Evolutionary conservation across 352 stramenopile genomes (phyloP).

Genomic region (Phytophthora fragariae): DNA sequence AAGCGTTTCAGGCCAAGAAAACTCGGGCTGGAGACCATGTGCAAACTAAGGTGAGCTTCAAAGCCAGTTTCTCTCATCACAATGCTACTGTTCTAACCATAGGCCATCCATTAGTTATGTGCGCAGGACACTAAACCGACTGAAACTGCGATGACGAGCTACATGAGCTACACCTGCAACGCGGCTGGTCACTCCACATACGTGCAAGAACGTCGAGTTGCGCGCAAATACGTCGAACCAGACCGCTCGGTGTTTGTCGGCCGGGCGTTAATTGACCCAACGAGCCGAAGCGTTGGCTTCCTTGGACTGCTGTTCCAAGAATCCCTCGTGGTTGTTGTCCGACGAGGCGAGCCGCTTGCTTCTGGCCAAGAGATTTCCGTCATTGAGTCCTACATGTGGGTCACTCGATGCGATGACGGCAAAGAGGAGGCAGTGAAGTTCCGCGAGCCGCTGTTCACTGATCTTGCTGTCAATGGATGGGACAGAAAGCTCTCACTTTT

Average conservation of each 20-base stretch:
- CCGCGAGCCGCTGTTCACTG: conserved; percentile 4
- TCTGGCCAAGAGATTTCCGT: conserved; percentile 20
- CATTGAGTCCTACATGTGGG: conserved; percentile 22
- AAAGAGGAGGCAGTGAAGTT: conserved; percentile 13
- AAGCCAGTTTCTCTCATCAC: too few relatives aligned
- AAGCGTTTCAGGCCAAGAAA: conserved; percentile 2
- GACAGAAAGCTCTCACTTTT: conserved; percentile 19
- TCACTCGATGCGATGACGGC: conserved; percentile 22
- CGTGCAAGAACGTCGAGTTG: conserved; percentile 17
- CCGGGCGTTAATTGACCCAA: conserved; percentile 6
- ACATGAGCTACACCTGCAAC: conserved; percentile 22
- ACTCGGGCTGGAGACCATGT: conserved; percentile 16
- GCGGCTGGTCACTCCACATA: conserved; percentile 7
- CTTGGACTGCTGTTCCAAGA: conserved; percentile 30
- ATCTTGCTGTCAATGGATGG: conserved; percentile 23
- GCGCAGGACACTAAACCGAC: conserved; percentile 7
- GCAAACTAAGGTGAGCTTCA: conserved; percentile 19
- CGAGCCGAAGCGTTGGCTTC: conserved; percentile 7
- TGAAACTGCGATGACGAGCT: conserved; percentile 7
- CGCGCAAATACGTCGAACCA: conserved; percentile 21
- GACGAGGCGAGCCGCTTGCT: background rate
- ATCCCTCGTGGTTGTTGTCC: conserved; percentile 20
- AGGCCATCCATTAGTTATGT: conserved; percentile 14
- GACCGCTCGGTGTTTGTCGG: conserved; percentile 23
- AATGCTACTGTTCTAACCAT: background rate